Base-by-base conservation (phyloP, 148 eudicot genomes). In the Chenopodium quinoa region DNA sequence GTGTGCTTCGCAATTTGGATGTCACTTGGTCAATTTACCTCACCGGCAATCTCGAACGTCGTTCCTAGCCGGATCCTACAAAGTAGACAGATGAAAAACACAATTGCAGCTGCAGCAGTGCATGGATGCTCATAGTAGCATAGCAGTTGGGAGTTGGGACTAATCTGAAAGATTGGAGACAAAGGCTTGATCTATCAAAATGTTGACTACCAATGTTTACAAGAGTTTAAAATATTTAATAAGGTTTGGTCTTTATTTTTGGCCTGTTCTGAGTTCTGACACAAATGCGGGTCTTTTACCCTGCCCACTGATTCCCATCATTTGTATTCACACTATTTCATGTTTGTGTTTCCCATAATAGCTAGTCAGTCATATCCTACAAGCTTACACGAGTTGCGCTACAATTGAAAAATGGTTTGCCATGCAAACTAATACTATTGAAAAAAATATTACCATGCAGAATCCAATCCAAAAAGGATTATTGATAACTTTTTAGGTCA, bases 261-360 rank as follows among this genome's bases (percentile, higher is more conserved):
- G 71, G 71, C 40, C 71, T 67, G 2, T 10, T 62, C 25, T 62
- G 62, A 62, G 1, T 25, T 62, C 25, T 62, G 62, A 62, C 66
- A 22, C 2, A 14, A 17, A 58, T 22, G 66, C n/a, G 66, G 63
- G 63, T 19, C 32, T 66, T 66, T 22, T 8, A 63, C 27, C 25
- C 67, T 9, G 37, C 62, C 50, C 75, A 20, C 75, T 19, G 75
- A 37, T 37, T 70, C 75, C 47, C 75, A 67, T 25, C 75, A 19
- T 71, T 34, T 71, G 75, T 19, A 71, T 71, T 37, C 52, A 62
- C 9, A 20, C 27, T n/a, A 56, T 2, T 56, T 56, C 62, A 3
- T 56, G 62, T 56, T 56, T 56, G 5, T 56, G 62, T 56, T 56
- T 56, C 22, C 62, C 22, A 56, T 50, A 50, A 31, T 31, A 31